Base-by-base conservation (phyloP, 169 alveolate species). In the Plasmodium malariae region DNA sequence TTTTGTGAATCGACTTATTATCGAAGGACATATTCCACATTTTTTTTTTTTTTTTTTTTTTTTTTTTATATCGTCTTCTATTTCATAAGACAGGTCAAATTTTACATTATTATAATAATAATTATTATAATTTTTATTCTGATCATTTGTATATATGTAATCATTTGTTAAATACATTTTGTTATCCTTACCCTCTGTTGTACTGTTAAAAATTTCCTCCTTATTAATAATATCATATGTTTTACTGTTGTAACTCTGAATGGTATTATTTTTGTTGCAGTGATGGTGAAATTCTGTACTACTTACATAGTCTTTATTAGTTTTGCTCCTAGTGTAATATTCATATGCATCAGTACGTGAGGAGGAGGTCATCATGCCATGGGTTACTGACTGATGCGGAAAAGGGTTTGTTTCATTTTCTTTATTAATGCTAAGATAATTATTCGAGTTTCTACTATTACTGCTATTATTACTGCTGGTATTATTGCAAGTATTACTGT, bases 61-160 rank as follows among this genome's bases (percentile, higher is more conserved):
- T 40, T 49, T 62, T 51, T 55, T 32, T 11, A 17, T 32, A 14
- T 78, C 89, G 1, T 76, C 76, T 14, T 78, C 89, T 48, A 62
- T 62, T 21, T 78, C 89, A 26, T 78, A 78, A 12, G 70, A 62
- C 57, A 78, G 34, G 67, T 78, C 89, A 78, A 78, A 78, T n/a
- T 78, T 78, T 9, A 57, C 37, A 34, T 78, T 78, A 36, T 78
- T 65, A 54, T 78, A 78, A 54, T 78, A 78, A 49, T 32, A 45
- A 78, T 78, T 78, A 62, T 78, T 78, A 68, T 78, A 78, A 21
- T 60, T 78, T 37, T 69, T 43, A 54, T 78, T 78, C 14, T 78
- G 72, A 51, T 78, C 89, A 5, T 45, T 62, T 28, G 28, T 19
- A 69, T 60, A 63, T 6, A 37, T 4, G 28, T 40, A 40, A 19